These are phyloP conservation scores for Taiwanofungus camphoratus DNA, from an alignment of 1,284 basidiomycete genomes.

Conservation along the genomic window DNA sequence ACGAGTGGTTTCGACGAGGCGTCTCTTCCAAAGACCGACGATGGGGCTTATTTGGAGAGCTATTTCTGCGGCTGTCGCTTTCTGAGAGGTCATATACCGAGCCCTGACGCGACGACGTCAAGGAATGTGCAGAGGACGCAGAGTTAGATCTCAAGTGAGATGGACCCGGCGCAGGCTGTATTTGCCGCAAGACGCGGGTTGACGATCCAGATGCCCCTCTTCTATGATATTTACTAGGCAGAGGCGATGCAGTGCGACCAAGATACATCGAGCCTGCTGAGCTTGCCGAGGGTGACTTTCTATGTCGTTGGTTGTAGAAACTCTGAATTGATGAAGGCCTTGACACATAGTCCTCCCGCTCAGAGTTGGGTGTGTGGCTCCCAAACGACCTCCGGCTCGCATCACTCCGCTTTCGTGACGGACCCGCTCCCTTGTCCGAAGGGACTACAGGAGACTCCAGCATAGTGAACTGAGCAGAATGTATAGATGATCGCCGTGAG, in stretches of 20 bases:
- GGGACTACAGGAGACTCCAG: constrained; percentile 47
- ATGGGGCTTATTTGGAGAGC: constrained; percentile 26
- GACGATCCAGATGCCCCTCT: constrained; percentile 70
- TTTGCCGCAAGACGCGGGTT: constrained; percentile 68
- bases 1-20: constrained; percentile 37
- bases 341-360: constrained; percentile 66
- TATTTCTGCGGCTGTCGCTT: constrained; percentile 46
- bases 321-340: constrained; percentile 72
- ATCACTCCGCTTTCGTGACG: constrained; percentile 36
- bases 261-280: constrained; percentile 63
- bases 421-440: constrained; percentile 36
- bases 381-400: constrained; percentile 61
- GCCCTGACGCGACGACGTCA: constrained; percentile 64
- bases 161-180: constrained; percentile 36
- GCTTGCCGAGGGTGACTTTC: constrained; percentile 70
- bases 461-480: constrained; percentile 54
- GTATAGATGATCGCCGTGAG: constrained; percentile 65
- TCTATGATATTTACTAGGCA: constrained; percentile 59
- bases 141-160: constrained; percentile 65
- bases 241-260: constrained; percentile 55
- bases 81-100: constrained; percentile 74
- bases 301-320: constrained; percentile 52
- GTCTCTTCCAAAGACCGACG: constrained; percentile 45
- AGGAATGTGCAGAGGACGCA: constrained; percentile 66
- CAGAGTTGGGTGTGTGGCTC: constrained; percentile 73